Evolutionary conservation across 2,329 filamentous ascomycete genomes (phyloP).

Genomic region (Phialophora tarda): DNA sequence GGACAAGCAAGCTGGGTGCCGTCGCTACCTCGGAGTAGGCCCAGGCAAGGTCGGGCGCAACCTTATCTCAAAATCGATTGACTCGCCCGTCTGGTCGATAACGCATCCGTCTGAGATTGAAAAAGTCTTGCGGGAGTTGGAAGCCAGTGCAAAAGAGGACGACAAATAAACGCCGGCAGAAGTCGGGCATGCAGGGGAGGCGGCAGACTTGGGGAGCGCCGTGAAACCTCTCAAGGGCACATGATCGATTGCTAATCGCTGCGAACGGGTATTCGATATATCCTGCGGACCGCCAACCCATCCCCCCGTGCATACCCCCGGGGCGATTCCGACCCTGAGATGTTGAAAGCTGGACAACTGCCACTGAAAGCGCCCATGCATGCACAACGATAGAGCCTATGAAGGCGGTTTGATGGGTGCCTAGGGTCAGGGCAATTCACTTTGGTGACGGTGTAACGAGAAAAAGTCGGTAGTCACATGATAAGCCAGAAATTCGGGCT

Average conservation of each 20-base stretch:
- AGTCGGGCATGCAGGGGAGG: neutral
- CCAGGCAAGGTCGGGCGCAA: slow-evolving; percentile 94
- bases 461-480: slow-evolving; percentile 19
- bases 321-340: neutral
- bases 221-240: neutral
- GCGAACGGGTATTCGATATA: neutral
- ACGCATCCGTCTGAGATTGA: slow-evolving; percentile 79
- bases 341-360: neutral
- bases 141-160: slow-evolving; percentile 34
- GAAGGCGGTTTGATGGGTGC: neutral
- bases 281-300: neutral
- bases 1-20: slow-evolving; percentile 79
- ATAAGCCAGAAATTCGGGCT: slow-evolving; percentile 19
- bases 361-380: neutral
- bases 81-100: slow-evolving; percentile 91
- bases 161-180: neutral
- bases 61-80: slow-evolving; percentile 91
- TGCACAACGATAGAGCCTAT: neutral
- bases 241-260: neutral
- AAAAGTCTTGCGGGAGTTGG: slow-evolving; percentile 35
- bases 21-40: slow-evolving; percentile 88
- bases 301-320: no score
- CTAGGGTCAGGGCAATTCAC: neutral
- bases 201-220: neutral
- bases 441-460: neutral